phyloP scores from a whole-genome alignment of 306 rosid species.

The Argentina anserina region DNA sequence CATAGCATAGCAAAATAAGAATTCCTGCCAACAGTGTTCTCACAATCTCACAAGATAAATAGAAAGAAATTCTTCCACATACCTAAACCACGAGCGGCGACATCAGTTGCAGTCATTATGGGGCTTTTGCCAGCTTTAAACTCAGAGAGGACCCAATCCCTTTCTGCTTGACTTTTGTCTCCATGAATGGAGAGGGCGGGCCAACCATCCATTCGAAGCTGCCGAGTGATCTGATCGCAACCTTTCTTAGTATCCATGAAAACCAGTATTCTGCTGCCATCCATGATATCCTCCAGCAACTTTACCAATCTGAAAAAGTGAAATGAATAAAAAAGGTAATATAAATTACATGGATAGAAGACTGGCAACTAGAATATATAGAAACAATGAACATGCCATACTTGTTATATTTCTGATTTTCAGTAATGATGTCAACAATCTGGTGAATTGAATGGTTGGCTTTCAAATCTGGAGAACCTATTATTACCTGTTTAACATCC shows the following conservation, averaged over 20 bases:
- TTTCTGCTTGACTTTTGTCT: constrained; percentile 98
- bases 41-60: constrained; percentile 19
- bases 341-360: constrained; percentile 20
- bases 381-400: constrained; percentile 32
- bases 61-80: constrained; percentile 15
- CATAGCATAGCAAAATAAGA: constrained; percentile 14
- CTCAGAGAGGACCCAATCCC: constrained; percentile 99
- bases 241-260: constrained; percentile 99
- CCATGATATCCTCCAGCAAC: constrained; percentile 95
- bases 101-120: constrained; percentile 97
- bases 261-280: constrained; percentile 91
- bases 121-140: constrained; percentile 98
- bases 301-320: constrained; percentile 70
- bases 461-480: constrained; percentile 85
- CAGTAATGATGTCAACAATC: constrained; percentile 85
- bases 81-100: constrained; percentile 99
- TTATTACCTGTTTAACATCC: constrained; percentile 60
- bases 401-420: constrained; percentile 95
- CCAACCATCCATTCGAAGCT: constrained; percentile 99
- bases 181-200: constrained; percentile 99
- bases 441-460: constrained; percentile 93
- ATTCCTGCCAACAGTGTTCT: constrained; percentile 15
- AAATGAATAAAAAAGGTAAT: constrained; percentile 24
- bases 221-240: constrained; percentile 90
- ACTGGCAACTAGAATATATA: constrained; percentile 9